Base-by-base conservation (phyloP, 352 stramenopile genomes). In the Pythium guiyangense region DNA sequence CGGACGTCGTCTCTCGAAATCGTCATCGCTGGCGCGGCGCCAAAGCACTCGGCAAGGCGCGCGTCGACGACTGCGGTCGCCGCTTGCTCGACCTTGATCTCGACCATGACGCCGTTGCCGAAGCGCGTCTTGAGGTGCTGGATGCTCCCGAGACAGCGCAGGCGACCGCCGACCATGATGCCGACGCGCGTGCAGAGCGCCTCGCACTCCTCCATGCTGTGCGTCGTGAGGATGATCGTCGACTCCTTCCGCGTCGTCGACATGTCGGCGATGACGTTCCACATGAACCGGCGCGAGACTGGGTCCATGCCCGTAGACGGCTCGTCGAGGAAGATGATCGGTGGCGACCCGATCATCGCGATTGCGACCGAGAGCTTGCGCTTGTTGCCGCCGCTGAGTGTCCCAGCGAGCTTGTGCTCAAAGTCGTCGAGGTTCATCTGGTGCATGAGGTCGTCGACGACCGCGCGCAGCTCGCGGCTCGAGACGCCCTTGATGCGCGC, bases 101-200 rank as follows among this genome's bases (percentile, higher is more conserved):
- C 87, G 20, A 98, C 68, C 71, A 97, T 87, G 42, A 96, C 92
- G 0, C 95, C 97, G 54, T 97, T 75, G n/a, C 96, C 97, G 63
- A 98, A 99, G 25, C 91, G 90, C 60, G 78, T 79, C 75, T 99
- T 99, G 62, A 99, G 65, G 68, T 98, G 92, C 78, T 99, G 83
- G 3, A 90, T 69, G 47, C 71, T 96, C 46, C 92, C 92, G 22
- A 98, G 67, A 29, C 84, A 94, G 20, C 77, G 76, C 43, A 92
- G 52, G 18, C 70, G 74, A 37, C 83, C 83, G 43, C 80, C 74
- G 0, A 90, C n/a, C n/a, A n/a, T n/a, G n/a, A n/a, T n/a, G n/a
- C n/a, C n/a, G n/a, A n/a, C n/a, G n/a, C n/a, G n/a, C n/a, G 59
- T 65, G 49, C 59, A 65, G 18, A 65, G 40, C 42, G 59, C 59